Base-by-base conservation (phyloP, 1,284 basidiomycete species). In the Malassezia equina region DNA sequence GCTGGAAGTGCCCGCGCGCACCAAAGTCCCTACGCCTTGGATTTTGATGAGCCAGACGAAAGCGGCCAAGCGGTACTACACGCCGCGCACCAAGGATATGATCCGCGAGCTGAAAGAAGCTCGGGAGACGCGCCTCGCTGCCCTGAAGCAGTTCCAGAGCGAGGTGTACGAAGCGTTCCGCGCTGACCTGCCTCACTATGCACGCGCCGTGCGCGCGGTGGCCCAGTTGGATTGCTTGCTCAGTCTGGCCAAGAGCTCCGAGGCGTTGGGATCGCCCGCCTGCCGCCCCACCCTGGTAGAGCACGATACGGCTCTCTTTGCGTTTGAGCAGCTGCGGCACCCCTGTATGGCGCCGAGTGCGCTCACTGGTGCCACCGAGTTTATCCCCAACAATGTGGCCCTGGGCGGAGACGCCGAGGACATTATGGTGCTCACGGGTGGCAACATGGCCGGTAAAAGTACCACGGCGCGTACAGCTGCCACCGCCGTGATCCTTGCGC, bases 331-430 rank as follows among this genome's bases (percentile, higher is more conserved):
- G 61, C 78, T 91, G 41, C 80, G 94, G 60, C 94, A 99, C 75
- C 93, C 94, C 1, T 78, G 77, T 54, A 70, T 75, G 47, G 72
- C 64, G 50, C 67, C 55, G 40, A 55, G 59, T 11, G 47, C 50
- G 25, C 36, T 52, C 15, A 31, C 28, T 2, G 55, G 59, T 41
- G 64, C 71, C 55, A 79, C 81, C 11, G 83, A 82, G 60, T 99
- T 99, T 73, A 96, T 99, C 65, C 86, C 94, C 2, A 99, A 98
- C 72, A 81, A 94, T 74, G 83, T 99, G 42, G 84, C 84, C 65
- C 79, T 99, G 21, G 94, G 94, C 24, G 83, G 83, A 4, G 80
- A 82, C 47, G 80, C 81, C 2, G 84, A 86, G 28, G 84, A 88
- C 64, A 85, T 94, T 65, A 85, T 87, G 6, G 77, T 98, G 55